Evolutionary conservation across 1,284 basidiomycete genomes (phyloP).

Genomic region (Rhodotorula sp.): DNA sequence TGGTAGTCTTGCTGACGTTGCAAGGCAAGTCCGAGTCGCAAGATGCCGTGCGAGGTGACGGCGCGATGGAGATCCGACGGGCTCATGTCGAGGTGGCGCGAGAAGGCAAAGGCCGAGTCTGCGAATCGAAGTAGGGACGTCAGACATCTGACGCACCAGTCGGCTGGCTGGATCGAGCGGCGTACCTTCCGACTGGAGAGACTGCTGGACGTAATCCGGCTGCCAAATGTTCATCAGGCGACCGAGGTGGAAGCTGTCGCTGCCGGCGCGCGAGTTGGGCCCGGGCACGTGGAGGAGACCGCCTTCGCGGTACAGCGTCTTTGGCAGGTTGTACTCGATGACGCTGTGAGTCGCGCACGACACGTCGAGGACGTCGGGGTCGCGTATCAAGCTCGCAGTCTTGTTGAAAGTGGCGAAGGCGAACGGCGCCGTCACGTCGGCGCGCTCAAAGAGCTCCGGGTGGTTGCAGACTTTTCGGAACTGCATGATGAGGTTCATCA

Average conservation of each 20-base stretch:
- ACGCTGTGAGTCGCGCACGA: conserved; percentile 81
- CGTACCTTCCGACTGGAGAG: conserved; percentile 65
- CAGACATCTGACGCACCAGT: not conserved
- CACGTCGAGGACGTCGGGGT: conserved; percentile 77
- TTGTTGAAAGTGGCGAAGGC: conserved; percentile 81
- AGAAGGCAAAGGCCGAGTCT: conserved; percentile 65
- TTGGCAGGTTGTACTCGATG: conserved; percentile 75
- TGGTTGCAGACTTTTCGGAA: conserved; percentile 99
- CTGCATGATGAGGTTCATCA: conserved; percentile 99
- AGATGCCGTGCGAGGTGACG: conserved; percentile 55
- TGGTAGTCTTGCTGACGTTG: conserved; percentile 15
- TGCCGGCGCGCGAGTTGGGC: conserved; percentile 58
- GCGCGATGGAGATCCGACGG: conserved; percentile 62
- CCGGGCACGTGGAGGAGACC: conserved; percentile 69
- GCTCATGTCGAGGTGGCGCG: conserved; percentile 65
- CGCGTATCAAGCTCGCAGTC: conserved; percentile 72
- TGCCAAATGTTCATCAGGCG: conserved; percentile 91
- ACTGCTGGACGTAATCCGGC: conserved; percentile 71
- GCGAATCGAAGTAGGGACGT: not conserved
- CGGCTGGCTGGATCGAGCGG: not conserved
- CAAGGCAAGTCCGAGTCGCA: conserved; percentile 30
- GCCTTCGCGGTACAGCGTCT: conserved; percentile 73
- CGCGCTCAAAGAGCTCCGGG: conserved; percentile 95
- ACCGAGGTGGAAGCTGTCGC: conserved; percentile 63
- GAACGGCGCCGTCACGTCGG: conserved; percentile 90